Evolutionary conservation across 139 green algal genomes (phyloP), one percentile per base, ranked within the genome.

Genomic region (Auxenochlorella pyrenoidosa): DNA sequence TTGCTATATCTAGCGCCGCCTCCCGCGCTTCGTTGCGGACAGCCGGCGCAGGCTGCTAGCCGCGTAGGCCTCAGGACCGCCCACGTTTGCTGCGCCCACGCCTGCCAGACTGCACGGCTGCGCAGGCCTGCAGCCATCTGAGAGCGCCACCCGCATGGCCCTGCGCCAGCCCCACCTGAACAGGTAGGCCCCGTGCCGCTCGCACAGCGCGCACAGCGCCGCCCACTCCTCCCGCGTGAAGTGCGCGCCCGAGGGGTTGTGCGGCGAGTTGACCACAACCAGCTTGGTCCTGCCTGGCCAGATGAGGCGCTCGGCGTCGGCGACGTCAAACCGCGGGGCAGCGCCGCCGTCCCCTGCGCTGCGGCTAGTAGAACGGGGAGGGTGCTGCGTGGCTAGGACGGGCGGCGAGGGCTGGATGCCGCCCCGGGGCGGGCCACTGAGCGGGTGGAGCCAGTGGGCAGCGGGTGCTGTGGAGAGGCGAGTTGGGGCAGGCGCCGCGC

Each of bases 211-310:
- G 36, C 94, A 78, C 22, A 97, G 36, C 26, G 40, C 13, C 3
- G 58, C 15, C 91, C 89, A 95, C 63, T 95, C 84, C 22, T 68
- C 40, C 6, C 19, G 16, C 32, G 6, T 82, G 2, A 90, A 90
- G 41, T 93, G 80, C 1, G 65, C 83, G 28, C 95, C 94, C 5
- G 92, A 96, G 26, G 95, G 95, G 91, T 98, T 98, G 94, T 98
- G 95, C 6, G 95, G 95, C 60, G 95, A 97, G 92, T 98, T 98
- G 54, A 96, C 90, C 2, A 96, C 91, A 2, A 95, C 91, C 32
- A 95, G 54, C 65, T 86, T 73, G 47, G 84, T 87, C 54, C 54
- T 63, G 88, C 16, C 22, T 34, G 59, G 79, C 18, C 12, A 2
- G 28, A 85, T 75, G 34, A 85, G 60, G 12, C 28, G 38, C 26